Conservation (phyloP, 2,329 filamentous ascomycete species). For the Arthrobotrys iridis region DNA sequence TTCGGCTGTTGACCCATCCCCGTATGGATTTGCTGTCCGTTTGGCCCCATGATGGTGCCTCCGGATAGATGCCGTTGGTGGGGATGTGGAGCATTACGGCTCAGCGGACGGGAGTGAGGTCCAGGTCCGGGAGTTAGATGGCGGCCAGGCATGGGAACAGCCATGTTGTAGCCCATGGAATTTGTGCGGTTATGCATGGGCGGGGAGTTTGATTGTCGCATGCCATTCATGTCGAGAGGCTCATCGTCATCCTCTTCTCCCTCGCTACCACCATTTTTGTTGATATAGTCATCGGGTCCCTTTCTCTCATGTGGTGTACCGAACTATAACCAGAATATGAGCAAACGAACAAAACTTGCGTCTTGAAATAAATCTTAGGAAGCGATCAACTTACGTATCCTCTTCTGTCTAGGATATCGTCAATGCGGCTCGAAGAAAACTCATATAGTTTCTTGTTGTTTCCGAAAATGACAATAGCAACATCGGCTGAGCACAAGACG, state of each 20-base stretch:
- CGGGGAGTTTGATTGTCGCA: constrained; percentile 67
- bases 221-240: constrained; percentile 59
- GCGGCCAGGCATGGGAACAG: constrained; percentile 35
- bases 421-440: constrained; percentile 94
- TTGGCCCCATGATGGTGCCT: constrained; percentile 42
- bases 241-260: constrained; percentile 87
- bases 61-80: constrained; percentile 48
- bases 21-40: constrained; percentile 46
- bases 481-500: constrained; percentile 96
- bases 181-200: constrained; percentile 70
- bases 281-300: constrained; percentile 89
- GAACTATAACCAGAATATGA: constrained; percentile 69
- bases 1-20: constrained; percentile 42
- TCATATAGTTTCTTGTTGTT: constrained; percentile 99
- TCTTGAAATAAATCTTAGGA: not conserved
- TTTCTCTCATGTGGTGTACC: constrained; percentile 95
- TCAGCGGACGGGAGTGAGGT: constrained; percentile 39
- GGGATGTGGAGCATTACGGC: constrained; percentile 51
- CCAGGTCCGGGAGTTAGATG: constrained; percentile 44
- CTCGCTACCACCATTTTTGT: constrained; percentile 75
- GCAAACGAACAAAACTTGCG: not conserved
- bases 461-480: constrained; percentile 97
- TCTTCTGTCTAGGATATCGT: constrained; percentile 85
- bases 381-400: constrained; percentile 77
- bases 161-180: constrained; percentile 36